Percentiles rank a stretch among this genome's conserved stretches.
These are phyloP conservation scores for Neofusicoccum kwambonambiense DNA, from an alignment of 2,329 filamentous ascomycete genomes.

Conservation along the genomic window DNA sequence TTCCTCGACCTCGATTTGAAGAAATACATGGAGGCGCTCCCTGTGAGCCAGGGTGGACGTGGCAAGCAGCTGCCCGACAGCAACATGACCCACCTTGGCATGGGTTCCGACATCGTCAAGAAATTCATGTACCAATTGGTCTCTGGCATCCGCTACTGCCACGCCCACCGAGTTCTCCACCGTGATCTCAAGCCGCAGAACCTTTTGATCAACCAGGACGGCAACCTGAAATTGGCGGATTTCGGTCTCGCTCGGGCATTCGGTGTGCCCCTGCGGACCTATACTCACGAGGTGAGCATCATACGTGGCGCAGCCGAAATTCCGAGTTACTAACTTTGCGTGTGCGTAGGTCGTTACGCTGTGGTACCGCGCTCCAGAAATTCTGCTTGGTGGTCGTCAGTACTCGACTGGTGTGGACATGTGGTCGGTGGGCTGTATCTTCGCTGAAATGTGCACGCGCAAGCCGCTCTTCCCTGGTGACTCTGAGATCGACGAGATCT, in stretches of 20 bases:
- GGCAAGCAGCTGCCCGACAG: slow-evolving; percentile 83
- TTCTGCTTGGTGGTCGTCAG: slow-evolving; percentile 83
- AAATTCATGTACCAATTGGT: slow-evolving; percentile 91
- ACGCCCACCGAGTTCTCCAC: slow-evolving; percentile 82
- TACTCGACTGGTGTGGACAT: slow-evolving; percentile 95
- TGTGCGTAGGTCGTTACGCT: slow-evolving; percentile 71
- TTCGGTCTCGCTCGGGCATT: slow-evolving; percentile 88
- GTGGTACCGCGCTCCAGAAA: slow-evolving; percentile 90
- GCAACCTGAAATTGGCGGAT: slow-evolving; percentile 87
- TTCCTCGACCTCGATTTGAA: slow-evolving; percentile 90
- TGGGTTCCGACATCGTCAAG: slow-evolving; percentile 80
- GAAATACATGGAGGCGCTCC: slow-evolving; percentile 93
- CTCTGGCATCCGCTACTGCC: slow-evolving; percentile 82
- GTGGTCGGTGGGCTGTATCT: slow-evolving; percentile 94
- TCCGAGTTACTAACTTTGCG: slow-evolving; percentile 20
- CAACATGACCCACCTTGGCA: slow-evolving; percentile 64
- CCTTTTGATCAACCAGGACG: slow-evolving; percentile 78
- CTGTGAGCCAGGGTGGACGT: slow-evolving; percentile 78
- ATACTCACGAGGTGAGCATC: slow-evolving; percentile 73
- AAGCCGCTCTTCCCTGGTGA: slow-evolving; percentile 92
- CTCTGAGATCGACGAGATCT: slow-evolving; percentile 91
- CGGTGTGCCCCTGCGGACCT: slow-evolving; percentile 84
- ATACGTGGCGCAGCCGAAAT: background rate
- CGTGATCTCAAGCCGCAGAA: slow-evolving; percentile 91
- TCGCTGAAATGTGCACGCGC: slow-evolving; percentile 93